These are phyloP conservation scores for Corylus americana DNA, from an alignment of 306 rosid species.

Conservation along the genomic window DNA sequence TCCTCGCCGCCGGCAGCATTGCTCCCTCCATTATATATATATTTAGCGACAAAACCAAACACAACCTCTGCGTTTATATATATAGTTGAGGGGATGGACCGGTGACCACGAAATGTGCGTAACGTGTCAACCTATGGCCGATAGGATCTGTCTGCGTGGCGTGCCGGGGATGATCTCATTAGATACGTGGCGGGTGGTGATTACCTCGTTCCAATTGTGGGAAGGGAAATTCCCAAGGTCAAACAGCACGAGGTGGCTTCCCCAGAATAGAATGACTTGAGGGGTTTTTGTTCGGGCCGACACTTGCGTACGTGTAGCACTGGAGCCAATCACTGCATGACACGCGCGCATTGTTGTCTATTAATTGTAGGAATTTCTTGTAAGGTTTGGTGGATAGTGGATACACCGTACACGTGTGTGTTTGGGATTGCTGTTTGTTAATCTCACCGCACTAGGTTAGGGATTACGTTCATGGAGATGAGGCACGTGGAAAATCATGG, in stretches of 20 bases:
- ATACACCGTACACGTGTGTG: neutral
- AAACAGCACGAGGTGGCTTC: neutral
- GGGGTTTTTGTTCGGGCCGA: neutral
- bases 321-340: neutral
- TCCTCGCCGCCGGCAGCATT: slow-evolving; percentile 12
- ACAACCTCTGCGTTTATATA: neutral
- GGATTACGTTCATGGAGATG: neutral
- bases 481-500: neutral
- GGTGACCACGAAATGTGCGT: neutral
- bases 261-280: neutral
- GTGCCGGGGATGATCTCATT: neutral
- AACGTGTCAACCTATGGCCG: slow-evolving; percentile 8
- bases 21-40: slow-evolving; percentile 23
- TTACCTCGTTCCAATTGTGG: neutral
- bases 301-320: neutral
- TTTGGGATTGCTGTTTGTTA: no score
- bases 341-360: neutral
- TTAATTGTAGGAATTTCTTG: neutral
- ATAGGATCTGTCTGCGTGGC: neutral
- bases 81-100: neutral
- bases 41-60: neutral
- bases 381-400: neutral
- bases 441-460: neutral
- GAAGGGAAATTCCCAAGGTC: no score
- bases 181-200: neutral